phyloP scores from a whole-genome alignment of 148 eudicot species.

The Bassia scoparia region DNA sequence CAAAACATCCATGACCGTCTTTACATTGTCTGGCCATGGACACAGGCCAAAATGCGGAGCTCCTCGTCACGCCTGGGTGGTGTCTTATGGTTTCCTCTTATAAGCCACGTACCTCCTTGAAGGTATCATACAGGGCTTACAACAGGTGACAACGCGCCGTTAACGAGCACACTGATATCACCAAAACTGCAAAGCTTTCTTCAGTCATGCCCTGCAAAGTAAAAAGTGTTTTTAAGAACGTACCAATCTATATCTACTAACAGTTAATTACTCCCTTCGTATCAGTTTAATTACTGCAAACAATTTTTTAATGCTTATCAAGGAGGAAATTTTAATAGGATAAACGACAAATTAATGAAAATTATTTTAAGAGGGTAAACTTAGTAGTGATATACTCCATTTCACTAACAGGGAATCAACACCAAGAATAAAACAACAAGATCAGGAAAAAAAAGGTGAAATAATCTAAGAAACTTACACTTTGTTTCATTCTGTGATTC shows the following conservation, averaged over 20 bases:
- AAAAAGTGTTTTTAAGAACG: no score
- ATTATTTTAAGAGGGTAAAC: no score
- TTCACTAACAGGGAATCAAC: no score
- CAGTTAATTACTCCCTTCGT: no score
- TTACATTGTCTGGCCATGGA: slow-evolving; percentile 45
- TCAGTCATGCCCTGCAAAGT: slow-evolving; percentile 38
- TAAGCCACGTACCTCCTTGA: slow-evolving; percentile 46
- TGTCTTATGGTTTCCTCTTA: slow-evolving; percentile 50
- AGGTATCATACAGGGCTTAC: slow-evolving; percentile 49
- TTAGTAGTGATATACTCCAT: no score
- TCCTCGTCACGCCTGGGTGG: slow-evolving; percentile 37
- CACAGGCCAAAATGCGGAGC: slow-evolving; percentile 50
- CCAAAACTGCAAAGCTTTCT: slow-evolving; percentile 47
- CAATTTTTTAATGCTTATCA: no score
- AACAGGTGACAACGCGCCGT: slow-evolving; percentile 43
- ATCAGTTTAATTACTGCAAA: no score
- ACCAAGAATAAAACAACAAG: no score
- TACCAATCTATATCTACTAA: no score
- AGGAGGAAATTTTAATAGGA: no score
- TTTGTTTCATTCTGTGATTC: slow-evolving; percentile 25
- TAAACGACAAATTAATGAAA: no score
- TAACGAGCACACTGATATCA: slow-evolving; percentile 40
- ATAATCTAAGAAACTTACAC: slow-evolving; percentile 25
- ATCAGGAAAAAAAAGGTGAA: neutral
- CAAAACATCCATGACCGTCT: slow-evolving; percentile 37